Evolutionary conservation across 1,284 basidiomycete species (phyloP).

Genomic region (Rhizoctonia solani): DNA sequence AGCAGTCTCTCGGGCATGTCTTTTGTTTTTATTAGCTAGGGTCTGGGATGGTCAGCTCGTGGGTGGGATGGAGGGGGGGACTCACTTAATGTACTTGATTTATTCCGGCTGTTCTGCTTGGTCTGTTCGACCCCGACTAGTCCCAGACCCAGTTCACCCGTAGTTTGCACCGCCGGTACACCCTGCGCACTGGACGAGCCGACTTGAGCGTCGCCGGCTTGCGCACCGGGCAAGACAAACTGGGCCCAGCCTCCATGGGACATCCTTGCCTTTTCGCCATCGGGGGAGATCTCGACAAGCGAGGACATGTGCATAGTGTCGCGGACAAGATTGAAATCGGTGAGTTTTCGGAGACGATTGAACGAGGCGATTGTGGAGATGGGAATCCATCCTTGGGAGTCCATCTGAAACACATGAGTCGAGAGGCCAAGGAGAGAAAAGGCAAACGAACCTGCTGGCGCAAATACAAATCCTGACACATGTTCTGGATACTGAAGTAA

Average conservation of each 20-base stretch:
- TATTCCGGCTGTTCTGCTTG: not conserved
- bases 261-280: conserved; percentile 66
- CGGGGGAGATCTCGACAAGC: conserved; percentile 71
- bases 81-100: conserved; percentile 31
- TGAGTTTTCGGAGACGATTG: conserved; percentile 77
- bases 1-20: not conserved
- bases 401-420: conserved; percentile 74
- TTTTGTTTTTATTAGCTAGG: not conserved
- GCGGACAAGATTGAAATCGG: conserved; percentile 68
- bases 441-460: conserved; percentile 47
- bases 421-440: not conserved
- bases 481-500: conserved; percentile 56
- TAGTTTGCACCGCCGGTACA: not conserved
- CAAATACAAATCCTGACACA: conserved; percentile 55
- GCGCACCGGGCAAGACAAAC: conserved; percentile 75
- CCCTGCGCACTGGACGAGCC: conserved; percentile 4
- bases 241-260: conserved; percentile 59
- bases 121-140: conserved; percentile 7
- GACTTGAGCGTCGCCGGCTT: conserved; percentile 31
- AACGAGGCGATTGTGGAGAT: conserved; percentile 82
- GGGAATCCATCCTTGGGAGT: conserved; percentile 84
- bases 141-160: conserved; percentile 2
- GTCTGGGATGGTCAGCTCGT: not conserved
- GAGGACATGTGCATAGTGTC: conserved; percentile 72
- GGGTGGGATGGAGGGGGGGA: not conserved